Evolutionary conservation across 192 early-diverging fungal species (phyloP), one percentile per base, ranked within the genome.

Genomic region (Linnemannia exigua): DNA sequence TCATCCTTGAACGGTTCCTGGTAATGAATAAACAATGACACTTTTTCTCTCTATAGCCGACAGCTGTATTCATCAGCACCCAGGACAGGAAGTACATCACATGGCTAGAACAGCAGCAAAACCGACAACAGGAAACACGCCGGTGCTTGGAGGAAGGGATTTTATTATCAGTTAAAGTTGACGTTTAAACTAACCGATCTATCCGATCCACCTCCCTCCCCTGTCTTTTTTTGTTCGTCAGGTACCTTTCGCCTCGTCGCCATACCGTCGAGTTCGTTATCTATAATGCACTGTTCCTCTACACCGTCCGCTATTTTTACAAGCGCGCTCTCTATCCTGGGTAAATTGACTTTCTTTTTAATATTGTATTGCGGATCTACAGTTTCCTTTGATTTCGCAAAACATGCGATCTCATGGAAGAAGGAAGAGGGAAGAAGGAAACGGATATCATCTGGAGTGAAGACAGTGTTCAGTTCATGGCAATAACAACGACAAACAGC

Each of bases 211-310:
- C 28, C 3, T 12, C 28, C 12, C 4, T 12, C 41, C 41, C 9
- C 22, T 35, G 6, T n/a, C 8, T 48, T 35, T 70, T 48, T 8
- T 28, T 71, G 36, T 51, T 73, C 14, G 25, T 35, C 50, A 81
- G 91, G 91, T 92, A 89, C 50, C 79, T 92, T 50, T 85, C 86
- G 6, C 91, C 91, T 36, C 79, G 84, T 28, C 90, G 88, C n/a
- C 91, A 92, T 63, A 88, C 74, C 2, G 80, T 88, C 50, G 91
- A 92, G 52, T 81, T 92, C 15, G 19, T 90, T 16, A 71, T 88
- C 35, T 88, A 77, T 48, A 86, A 86, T 46, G 35, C 36, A 12
- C 37, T 86, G 12, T 86, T 86, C 51, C 11, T 86, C 48, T 77
- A 28, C 46, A 76, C 84, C 75, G 47, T 84, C 76, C 66, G 79